These are phyloP conservation scores for Begonia masoniana DNA, from an alignment of 306 rosid genomes.

Conservation along the genomic window DNA sequence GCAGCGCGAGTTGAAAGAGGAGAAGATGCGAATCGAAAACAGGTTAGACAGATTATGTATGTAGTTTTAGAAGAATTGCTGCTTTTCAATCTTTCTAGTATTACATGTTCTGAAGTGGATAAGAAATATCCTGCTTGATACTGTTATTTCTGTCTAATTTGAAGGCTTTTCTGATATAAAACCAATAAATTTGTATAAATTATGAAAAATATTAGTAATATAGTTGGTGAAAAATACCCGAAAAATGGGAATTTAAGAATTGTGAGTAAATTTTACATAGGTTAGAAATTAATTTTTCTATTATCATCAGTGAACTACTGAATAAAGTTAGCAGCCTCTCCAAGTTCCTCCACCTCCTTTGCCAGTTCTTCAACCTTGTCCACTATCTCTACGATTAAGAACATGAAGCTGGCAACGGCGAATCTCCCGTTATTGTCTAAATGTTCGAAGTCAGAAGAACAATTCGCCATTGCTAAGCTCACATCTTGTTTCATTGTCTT, in stretches of 20 bases:
- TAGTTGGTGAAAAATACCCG: too few species aligned
- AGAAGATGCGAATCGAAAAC: conserved; percentile 72
- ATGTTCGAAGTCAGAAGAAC: conserved; percentile 14
- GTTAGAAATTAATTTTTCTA: too few species aligned
- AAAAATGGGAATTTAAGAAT: too few species aligned
- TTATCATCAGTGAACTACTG: background rate
- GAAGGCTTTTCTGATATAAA: too few species aligned
- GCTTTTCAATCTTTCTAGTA: conserved; percentile 30
- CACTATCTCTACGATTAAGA: conserved; percentile 34
- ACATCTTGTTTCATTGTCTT: conserved; percentile 36
- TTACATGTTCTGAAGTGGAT: conserved; percentile 25
- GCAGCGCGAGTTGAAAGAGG: conserved; percentile 67
- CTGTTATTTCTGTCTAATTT: too few species aligned
- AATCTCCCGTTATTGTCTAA: conserved; percentile 27
- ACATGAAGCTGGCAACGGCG: conserved; percentile 36
- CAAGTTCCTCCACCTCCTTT: conserved; percentile 52
- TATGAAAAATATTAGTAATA: too few species aligned
- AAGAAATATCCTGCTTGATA: too few species aligned
- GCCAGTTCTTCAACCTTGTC: conserved; percentile 51
- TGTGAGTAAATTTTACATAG: too few species aligned
- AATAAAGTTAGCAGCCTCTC: conserved; percentile 34
- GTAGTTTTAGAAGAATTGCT: conserved; percentile 29
- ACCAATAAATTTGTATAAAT: too few species aligned
- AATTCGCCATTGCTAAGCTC: conserved; percentile 12
- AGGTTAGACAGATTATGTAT: conserved; percentile 33